phyloP scores from a whole-genome alignment of 495 filamentous ascomycete species.

The Xylaria sp. region DNA sequence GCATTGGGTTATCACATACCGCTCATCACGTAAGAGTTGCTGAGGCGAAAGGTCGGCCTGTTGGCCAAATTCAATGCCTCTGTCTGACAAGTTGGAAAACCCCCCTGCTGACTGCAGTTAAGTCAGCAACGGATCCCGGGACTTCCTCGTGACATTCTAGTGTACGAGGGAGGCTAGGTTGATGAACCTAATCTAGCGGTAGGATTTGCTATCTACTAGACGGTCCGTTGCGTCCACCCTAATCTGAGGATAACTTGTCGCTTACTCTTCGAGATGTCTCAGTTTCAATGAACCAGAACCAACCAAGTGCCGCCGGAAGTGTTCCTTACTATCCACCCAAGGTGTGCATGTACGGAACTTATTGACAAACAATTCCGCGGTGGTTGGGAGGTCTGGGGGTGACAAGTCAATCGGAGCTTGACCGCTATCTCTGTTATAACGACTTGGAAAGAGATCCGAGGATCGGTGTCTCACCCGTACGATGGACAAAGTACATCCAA shows the following conservation, averaged over 20 bases:
- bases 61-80: neutral
- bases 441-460: slow-evolving; percentile 5
- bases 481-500: neutral
- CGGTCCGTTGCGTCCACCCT: slow-evolving; percentile 19
- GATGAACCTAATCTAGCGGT: slow-evolving; percentile 12
- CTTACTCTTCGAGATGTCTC: slow-evolving; percentile 18
- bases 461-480: neutral
- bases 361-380: neutral
- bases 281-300: neutral
- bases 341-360: neutral
- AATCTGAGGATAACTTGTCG: neutral
- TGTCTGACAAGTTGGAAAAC: slow-evolving; percentile 1
- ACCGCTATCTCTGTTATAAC: slow-evolving; percentile 6
- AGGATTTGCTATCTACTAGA: slow-evolving; percentile 16
- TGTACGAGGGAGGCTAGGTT: neutral
- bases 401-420: slow-evolving; percentile 12
- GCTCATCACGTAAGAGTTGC: slow-evolving; percentile 11
- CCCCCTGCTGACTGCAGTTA: slow-evolving; percentile 24
- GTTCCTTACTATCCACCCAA: slow-evolving; percentile 15
- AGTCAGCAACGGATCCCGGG: neutral
- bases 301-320: slow-evolving; percentile 10
- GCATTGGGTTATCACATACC: slow-evolving; percentile 6
- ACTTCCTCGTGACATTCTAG: slow-evolving; percentile 12
- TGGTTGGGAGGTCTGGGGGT: slow-evolving; percentile 1
- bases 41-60: neutral